Percentiles rank a stretch among this genome's conserved stretches.
These are phyloP conservation scores for Cymodocea nodosa DNA, from an alignment of 116 monocot genomes.

Conservation along the genomic window DNA sequence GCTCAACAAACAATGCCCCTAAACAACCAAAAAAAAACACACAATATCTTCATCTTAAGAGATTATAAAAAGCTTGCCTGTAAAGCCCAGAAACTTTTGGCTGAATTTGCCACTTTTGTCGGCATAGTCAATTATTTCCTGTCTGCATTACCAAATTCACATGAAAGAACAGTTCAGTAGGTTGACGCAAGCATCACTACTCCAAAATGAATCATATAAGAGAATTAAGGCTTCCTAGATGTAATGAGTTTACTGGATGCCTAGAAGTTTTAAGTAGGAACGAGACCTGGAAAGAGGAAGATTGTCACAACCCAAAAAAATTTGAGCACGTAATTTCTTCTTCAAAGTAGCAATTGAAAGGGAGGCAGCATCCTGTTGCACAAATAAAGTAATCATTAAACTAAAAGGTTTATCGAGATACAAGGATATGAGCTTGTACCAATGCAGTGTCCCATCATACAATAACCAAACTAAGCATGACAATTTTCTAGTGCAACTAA, in stretches of 20 bases:
- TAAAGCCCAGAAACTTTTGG: constrained; percentile 68
- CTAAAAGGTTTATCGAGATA: too few species aligned
- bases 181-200: background rate
- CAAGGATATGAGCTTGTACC: too few species aligned
- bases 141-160: constrained; percentile 30
- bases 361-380: constrained; percentile 79
- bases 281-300: constrained; percentile 74
- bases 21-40: background rate
- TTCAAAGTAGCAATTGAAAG: constrained; percentile 78
- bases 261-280: background rate
- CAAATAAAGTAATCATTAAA: constrained; percentile 4
- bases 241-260: background rate
- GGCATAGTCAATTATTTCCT: constrained; percentile 80
- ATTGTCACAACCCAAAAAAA: constrained; percentile 89
- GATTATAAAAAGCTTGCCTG: constrained; percentile 23
- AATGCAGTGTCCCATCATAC: too few species aligned
- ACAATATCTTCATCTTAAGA: background rate
- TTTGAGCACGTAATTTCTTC: constrained; percentile 37
- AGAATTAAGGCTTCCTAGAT: background rate
- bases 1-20: background rate
- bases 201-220: background rate
- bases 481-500: too few species aligned
- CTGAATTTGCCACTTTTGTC: constrained; percentile 62
- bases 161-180: background rate
- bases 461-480: too few species aligned